phyloP scores from a whole-genome alignment of 164 flowering plant genomes.

The Saururus chinensis region DNA sequence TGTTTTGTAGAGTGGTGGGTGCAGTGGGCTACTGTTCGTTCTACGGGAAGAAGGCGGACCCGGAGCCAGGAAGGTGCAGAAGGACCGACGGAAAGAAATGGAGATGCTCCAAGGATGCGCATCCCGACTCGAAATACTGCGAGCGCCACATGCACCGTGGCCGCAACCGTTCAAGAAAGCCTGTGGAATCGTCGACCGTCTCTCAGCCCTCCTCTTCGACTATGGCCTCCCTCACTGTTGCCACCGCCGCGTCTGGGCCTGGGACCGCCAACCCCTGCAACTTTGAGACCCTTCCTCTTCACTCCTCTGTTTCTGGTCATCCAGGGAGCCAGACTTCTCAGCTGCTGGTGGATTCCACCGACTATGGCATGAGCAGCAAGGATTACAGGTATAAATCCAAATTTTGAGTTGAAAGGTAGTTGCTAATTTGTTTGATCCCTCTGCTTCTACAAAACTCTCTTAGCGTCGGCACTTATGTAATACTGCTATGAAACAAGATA shows the following conservation, averaged over 20 bases:
- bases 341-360: constrained; percentile 44
- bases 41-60: constrained; percentile 64
- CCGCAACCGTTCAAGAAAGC: constrained; percentile 94
- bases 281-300: constrained; percentile 48
- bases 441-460: too few relatives aligned
- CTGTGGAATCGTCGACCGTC: constrained; percentile 80
- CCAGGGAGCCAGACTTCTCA: constrained; percentile 38
- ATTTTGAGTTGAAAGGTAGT: too few relatives aligned
- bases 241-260: constrained; percentile 10
- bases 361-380: constrained; percentile 54
- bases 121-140: constrained; percentile 68
- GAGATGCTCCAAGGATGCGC: constrained; percentile 76
- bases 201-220: constrained; percentile 65
- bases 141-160: constrained; percentile 85
- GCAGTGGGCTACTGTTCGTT: constrained; percentile 64
- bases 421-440: too few relatives aligned
- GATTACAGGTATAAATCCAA: constrained; percentile 50
- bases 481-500: too few relatives aligned
- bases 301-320: constrained; percentile 23
- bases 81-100: constrained; percentile 76
- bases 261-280: constrained; percentile 12
- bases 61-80: constrained; percentile 69
- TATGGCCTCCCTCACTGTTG: constrained; percentile 27
- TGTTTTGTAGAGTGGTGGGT: neutral
- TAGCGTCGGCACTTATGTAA: too few relatives aligned